Evolutionary conservation across 176 grass and related monocot species (phyloP), one percentile per base, ranked within the genome.

Genomic region (Avena atlantica): DNA sequence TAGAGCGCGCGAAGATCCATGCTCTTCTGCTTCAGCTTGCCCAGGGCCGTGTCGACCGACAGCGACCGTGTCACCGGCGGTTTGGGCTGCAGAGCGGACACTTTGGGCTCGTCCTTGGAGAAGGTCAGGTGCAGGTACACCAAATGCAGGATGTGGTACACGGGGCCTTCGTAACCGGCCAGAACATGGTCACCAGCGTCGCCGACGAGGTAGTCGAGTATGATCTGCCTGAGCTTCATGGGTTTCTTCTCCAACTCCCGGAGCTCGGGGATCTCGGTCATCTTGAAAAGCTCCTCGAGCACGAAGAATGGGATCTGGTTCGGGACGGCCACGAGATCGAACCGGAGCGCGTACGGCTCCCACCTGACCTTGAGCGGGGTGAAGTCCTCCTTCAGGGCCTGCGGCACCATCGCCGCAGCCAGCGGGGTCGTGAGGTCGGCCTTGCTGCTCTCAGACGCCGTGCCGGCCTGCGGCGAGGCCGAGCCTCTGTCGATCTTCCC

Each of bases 291-390:
- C 70, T 74, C 70, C 40, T 74, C 37, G 3, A 74, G 70, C 6
- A 74, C 70, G 70, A 74, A 74, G 70, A 74, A 74, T 1, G 70
- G 70, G 2, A 74, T n/a, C 17, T 74, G 70, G 37, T 74, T 74
- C 11, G 36, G 37, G 42, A 49, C 37, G 70, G 45, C 70, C 34
- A 74, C 37, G 2, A 74, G 42, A 42, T 74, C 70, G 70, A 48
- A 74, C 42, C 70, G 36, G 9, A 74, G 70, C 37, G 70, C 70
- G 70, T 49, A 42, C 70, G 70, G 70, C 42, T 74, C 70, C 70
- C 70, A 74, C 10, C 37, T 47, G 70, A 48, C 71, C 15, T 42
- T 49, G 9, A 71, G 8, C 37, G 68, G 68, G 19, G 37, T 71
- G 68, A 71, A 71, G 13, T 71, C 68, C 68, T 71, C 68, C 36